phyloP scores from a whole-genome alignment of 148 eudicot species.

The Silene uniflora region DNA sequence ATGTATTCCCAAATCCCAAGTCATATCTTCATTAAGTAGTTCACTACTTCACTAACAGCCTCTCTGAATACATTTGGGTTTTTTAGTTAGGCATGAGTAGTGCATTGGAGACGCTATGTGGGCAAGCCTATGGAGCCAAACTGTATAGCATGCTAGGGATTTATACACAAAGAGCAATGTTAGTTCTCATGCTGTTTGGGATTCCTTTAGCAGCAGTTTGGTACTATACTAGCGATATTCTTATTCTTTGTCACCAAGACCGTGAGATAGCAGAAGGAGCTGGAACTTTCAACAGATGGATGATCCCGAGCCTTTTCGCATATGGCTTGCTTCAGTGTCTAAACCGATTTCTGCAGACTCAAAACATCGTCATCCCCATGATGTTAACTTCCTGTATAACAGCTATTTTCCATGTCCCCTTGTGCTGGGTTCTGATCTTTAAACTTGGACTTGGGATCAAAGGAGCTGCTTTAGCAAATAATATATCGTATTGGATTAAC shows the following conservation, averaged over 20 bases:
- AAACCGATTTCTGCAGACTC: conserved; percentile 34
- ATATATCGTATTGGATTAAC: conserved; percentile 21
- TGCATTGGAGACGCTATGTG: conserved; percentile 42
- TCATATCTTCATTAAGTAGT: too few relatives aligned
- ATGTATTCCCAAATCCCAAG: too few relatives aligned
- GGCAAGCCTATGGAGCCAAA: conserved; percentile 34
- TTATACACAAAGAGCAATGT: conserved; percentile 34
- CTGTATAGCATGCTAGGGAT: conserved; percentile 35
- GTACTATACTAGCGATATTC: conserved; percentile 23
- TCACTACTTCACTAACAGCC: too few relatives aligned
- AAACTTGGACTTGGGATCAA: conserved; percentile 30
- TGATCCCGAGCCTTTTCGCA: conserved; percentile 36
- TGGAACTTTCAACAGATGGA: conserved; percentile 37
- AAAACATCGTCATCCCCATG: conserved; percentile 33
- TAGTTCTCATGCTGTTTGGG: conserved; percentile 16
- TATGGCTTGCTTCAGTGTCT: conserved; percentile 38
- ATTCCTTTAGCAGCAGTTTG: conserved; percentile 27
- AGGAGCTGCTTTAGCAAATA: conserved; percentile 38
- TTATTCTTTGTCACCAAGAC: conserved; percentile 28
- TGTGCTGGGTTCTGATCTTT: conserved; percentile 36
- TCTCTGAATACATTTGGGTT: too few relatives aligned
- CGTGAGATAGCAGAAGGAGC: conserved; percentile 29
- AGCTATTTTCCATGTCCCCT: conserved; percentile 26
- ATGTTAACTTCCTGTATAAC: conserved; percentile 26
- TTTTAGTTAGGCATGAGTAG: conserved; percentile 29